Evolutionary conservation across 2,329 filamentous ascomycete genomes (phyloP).

Genomic region (Aspergillus novoparasiticus): DNA sequence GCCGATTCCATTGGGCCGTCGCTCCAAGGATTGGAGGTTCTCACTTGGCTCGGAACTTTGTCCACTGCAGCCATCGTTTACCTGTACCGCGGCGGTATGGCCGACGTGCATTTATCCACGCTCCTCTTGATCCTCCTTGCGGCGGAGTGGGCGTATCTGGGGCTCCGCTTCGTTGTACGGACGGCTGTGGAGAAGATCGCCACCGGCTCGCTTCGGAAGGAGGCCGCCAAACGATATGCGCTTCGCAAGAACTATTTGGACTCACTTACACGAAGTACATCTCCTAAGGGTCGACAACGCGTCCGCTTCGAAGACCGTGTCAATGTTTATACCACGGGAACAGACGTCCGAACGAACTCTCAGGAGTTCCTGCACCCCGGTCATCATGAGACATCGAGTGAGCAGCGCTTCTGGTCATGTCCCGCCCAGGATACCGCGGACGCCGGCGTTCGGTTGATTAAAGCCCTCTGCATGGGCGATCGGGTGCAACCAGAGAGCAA

Average conservation of each 20-base stretch:
- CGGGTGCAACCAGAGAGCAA: not conserved
- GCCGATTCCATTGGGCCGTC: slow-evolving; percentile 94
- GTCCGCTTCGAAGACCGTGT: slow-evolving; percentile 40
- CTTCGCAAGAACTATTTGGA: slow-evolving; percentile 74
- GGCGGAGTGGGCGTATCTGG: slow-evolving; percentile 82
- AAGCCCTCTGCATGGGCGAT: slow-evolving; percentile 36
- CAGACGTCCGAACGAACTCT: slow-evolving; percentile 29
- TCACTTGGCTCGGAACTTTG: slow-evolving; percentile 91
- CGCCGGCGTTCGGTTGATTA: slow-evolving; percentile 55
- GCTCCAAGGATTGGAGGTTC: slow-evolving; percentile 79
- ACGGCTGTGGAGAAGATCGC: slow-evolving; percentile 76
- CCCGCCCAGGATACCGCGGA: slow-evolving; percentile 55
- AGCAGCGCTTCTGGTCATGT: slow-evolving; percentile 56
- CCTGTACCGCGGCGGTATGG: slow-evolving; percentile 72
- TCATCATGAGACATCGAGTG: slow-evolving; percentile 39
- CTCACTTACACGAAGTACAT: slow-evolving; percentile 9
- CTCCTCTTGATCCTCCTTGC: slow-evolving; percentile 78
- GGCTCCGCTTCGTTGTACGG: slow-evolving; percentile 69
- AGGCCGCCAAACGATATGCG: slow-evolving; percentile 74
- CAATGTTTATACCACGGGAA: slow-evolving; percentile 31
- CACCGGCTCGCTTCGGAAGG: slow-evolving; percentile 78
- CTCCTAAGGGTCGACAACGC: slow-evolving; percentile 22
- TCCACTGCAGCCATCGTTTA: slow-evolving; percentile 87
- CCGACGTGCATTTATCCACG: slow-evolving; percentile 72
- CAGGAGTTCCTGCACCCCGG: slow-evolving; percentile 29